Evolutionary conservation across 768 basidiomycete genomes (phyloP), one percentile per base, ranked within the genome.

Genomic region (Polyporus arcularius): DNA sequence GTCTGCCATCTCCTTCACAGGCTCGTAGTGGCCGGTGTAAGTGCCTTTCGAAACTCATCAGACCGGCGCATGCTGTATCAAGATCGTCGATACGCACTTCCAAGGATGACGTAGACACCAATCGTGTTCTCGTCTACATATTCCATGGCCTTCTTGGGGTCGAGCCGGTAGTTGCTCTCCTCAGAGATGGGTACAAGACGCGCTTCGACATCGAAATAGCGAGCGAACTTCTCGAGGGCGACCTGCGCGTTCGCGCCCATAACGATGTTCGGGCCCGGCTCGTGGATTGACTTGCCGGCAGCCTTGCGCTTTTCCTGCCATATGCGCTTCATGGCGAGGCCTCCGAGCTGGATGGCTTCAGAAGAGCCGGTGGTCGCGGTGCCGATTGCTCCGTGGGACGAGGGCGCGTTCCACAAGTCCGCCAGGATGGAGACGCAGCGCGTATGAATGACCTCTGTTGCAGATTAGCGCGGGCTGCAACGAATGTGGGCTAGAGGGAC

Each of bases 1-100:
- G 43, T 87, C 85, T 1, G 89, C 79, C 86, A 97, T 91, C 71
- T 88, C 90, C 71, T 90, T 83, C 35, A 97, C 94, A 12, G 89
- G 86, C 67, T 96, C 95, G 67, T 80, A 85, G 65, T 78, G 78
- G n/a, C 80, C 83, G 6, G 83, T 84, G 64, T 79, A 81, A 28
- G 80, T 82, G 38, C 74, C 71, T 65, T 43, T 30, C 21, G 21
- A 26, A 26, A 26, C 2, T 26, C 21, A 26, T 26, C 21, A 26
- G 21, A 26, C 21, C 21, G 21, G 21, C 21, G 21, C 2, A 26
- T 26, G 21, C 21, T 26, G 21, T 26, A 26, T 61, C 28, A 64
- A 30, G 6, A 65, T 21, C 18, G 31, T 11, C 15, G 43, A 46
- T 21, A 67, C 75, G 45, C 68, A 80, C 88, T 78, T 35, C 79